Base-by-base conservation (phyloP, 148 eudicot species). In the Linanthus parryae region DNA sequence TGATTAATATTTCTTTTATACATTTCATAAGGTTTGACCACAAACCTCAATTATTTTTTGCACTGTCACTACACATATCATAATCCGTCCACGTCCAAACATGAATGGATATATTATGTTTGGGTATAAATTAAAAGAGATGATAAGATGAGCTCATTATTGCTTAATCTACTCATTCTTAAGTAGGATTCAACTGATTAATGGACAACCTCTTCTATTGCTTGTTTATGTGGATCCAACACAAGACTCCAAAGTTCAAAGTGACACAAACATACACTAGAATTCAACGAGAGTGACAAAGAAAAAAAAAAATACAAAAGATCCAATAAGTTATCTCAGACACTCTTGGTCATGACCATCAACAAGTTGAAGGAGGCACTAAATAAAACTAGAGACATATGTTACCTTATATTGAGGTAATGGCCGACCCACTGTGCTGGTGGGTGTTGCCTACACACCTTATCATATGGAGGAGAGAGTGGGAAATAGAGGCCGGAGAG, bases 341-440 rank as follows among this genome's bases (percentile, higher is more conserved):
- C 18, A 14, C n/a, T n/a, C n/a, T n/a, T n/a, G 6, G 17, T 39
- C 44, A 9, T 37, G 35, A 59, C 49, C 21, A 40, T 17, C 24
- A 46, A 47, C 51, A 54, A 28, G 25, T 30, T 59, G 55, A 42
- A 49, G 16, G 37, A 59, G 48, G 48, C 59, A 37, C 37, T 59
- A 46, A 57, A 57, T 51, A 56, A 42, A 62, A 51, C 39, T 38
- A 52, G 57, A 29, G 38, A 53, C 23, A 33, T 46, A 13, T 68
- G 70, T 40, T 56, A 59, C 66, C 78, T 63, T 22, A 48, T 61
- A 35, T n/a, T n/a, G 55, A 53, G 56, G 71, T 37, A 28, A 50
- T 59, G 70, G 76, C 64, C 53, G 67, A 67, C 81, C 76, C 76
- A 30, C 15, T 31, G 26, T 75, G 81, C 60, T 75, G 69, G 73